phyloP scores from a whole-genome alignment of 768 basidiomycete genomes.

The Trametes villosa region DNA sequence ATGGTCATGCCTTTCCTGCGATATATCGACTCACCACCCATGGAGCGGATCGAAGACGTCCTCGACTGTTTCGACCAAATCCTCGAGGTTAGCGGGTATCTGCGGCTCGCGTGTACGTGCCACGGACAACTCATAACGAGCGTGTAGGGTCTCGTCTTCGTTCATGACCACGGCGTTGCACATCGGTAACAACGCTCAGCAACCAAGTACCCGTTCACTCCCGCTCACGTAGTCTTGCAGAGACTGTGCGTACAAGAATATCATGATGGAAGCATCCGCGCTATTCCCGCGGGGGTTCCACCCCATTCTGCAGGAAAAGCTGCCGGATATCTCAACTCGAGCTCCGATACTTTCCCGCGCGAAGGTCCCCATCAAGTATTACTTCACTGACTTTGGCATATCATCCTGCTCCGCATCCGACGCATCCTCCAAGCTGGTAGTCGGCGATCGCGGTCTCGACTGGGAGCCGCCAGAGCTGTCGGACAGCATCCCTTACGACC shows the following conservation, averaged over 20 bases:
- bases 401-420: conserved; percentile 22
- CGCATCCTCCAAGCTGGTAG: not conserved
- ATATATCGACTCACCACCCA: not conserved
- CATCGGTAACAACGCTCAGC: too few relatives aligned
- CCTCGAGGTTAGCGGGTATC: not conserved
- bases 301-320: conserved; percentile 4
- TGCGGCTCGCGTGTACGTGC: not conserved
- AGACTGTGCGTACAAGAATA: conserved; percentile 25
- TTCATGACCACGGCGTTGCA: conserved; percentile 26
- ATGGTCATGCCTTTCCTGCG: not conserved
- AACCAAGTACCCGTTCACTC: not conserved
- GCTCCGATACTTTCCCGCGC: not conserved
- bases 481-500: conserved; percentile 23
- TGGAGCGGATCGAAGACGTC: not conserved
- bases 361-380: conserved; percentile 27
- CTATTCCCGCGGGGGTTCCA: conserved; percentile 29
- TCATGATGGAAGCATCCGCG: conserved; percentile 28
- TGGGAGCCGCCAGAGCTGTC: conserved; percentile 28
- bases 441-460: conserved; percentile 24
- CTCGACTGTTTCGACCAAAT: conserved; percentile 4
- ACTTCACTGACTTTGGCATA: conserved; percentile 34
- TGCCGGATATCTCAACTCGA: not conserved
- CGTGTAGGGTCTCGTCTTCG: conserved; percentile 26
- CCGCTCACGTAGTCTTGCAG: conserved; percentile 12
- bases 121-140: not conserved